A percentile compares a stretch with the other conserved stretches of the same genome.
Conservation (phyloP, 352 stramenopile genomes). For the Thraustotheca clavata region DNA sequence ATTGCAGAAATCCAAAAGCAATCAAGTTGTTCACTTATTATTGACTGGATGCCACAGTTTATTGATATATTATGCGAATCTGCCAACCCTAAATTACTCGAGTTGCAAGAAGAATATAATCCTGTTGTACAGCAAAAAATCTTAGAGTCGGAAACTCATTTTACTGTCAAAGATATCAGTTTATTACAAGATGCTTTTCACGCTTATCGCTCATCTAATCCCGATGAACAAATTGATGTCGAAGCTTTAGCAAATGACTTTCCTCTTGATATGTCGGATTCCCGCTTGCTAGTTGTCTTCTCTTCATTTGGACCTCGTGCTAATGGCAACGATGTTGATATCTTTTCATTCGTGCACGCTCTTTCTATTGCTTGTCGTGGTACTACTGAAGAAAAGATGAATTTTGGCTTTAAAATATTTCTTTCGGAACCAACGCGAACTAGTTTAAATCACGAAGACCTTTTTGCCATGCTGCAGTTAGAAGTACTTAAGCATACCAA, state of each 20-base stretch:
- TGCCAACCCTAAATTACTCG: slow-evolving; percentile 59
- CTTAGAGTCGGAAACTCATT: slow-evolving; percentile 69
- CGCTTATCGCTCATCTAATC: slow-evolving; percentile 60
- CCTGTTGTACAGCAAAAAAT: slow-evolving; percentile 84
- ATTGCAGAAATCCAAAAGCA: slow-evolving; percentile 34
- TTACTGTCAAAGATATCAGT: slow-evolving; percentile 68
- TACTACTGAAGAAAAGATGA: slow-evolving; percentile 55
- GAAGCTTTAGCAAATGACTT: slow-evolving; percentile 72
- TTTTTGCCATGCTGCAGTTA: slow-evolving; percentile 76
- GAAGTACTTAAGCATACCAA: slow-evolving; percentile 71
- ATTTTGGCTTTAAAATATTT: slow-evolving; percentile 78
- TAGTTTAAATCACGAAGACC: slow-evolving; percentile 52
- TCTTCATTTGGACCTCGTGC: slow-evolving; percentile 67
- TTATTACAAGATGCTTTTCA: slow-evolving; percentile 79
- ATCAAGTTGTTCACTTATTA: slow-evolving; percentile 39
- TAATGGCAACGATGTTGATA: slow-evolving; percentile 70
- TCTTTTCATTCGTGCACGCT: slow-evolving; percentile 82
- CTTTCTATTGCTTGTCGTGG: slow-evolving; percentile 70
- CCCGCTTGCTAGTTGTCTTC: slow-evolving; percentile 69
- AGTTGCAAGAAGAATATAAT: slow-evolving; percentile 85
- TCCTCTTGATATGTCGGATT: slow-evolving; percentile 75
- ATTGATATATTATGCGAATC: slow-evolving; percentile 82
- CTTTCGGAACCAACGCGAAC: slow-evolving; percentile 21
- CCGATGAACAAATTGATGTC: slow-evolving; percentile 56
- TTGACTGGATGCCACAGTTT: slow-evolving; percentile 81